Evolutionary conservation across 2,329 filamentous ascomycete genomes (phyloP).

Genomic region (Pseudogymnoascus sp.): DNA sequence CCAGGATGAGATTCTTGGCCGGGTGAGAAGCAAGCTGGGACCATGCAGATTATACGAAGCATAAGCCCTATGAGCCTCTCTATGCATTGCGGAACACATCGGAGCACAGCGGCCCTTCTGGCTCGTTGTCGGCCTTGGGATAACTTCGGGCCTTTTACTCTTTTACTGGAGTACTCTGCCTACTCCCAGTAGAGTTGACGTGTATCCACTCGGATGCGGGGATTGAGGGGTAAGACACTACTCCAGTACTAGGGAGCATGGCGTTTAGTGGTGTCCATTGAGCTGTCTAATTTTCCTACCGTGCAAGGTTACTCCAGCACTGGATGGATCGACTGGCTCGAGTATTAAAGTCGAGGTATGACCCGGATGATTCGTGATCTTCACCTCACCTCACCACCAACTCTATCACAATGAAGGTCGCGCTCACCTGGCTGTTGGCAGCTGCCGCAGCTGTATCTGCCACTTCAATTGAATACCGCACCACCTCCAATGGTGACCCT

Average conservation of each 20-base stretch:
- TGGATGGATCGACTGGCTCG: not conserved
- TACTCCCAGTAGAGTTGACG: not conserved
- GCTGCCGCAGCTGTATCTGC: constrained; percentile 14
- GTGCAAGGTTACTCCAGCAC: not conserved
- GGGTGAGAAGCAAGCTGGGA: not conserved
- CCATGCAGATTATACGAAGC: not conserved
- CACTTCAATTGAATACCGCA: constrained; percentile 8
- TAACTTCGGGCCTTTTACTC: constrained; percentile 1
- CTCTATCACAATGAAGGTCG: constrained; percentile 15
- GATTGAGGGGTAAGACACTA: not conserved
- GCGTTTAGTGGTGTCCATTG: not conserved
- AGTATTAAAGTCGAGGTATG: constrained; percentile 4
- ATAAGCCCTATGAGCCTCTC: not conserved
- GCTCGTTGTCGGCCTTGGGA: not conserved
- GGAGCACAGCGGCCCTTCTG: not conserved
- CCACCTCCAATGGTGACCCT: constrained; percentile 14
- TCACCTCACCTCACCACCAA: not conserved
- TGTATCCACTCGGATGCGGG: constrained; percentile 4
- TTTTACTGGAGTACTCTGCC: not conserved
- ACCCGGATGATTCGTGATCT: not conserved
- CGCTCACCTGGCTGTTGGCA: constrained; percentile 14
- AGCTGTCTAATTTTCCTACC: not conserved
- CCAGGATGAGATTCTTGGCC: not conserved
- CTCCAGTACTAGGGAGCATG: not conserved
- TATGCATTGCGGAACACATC: not conserved